A percentile compares a stretch with the other conserved stretches of the same genome.
These are phyloP conservation scores for Houttuynia cordata DNA, from an alignment of 164 flowering plant genomes.

Conservation along the genomic window DNA sequence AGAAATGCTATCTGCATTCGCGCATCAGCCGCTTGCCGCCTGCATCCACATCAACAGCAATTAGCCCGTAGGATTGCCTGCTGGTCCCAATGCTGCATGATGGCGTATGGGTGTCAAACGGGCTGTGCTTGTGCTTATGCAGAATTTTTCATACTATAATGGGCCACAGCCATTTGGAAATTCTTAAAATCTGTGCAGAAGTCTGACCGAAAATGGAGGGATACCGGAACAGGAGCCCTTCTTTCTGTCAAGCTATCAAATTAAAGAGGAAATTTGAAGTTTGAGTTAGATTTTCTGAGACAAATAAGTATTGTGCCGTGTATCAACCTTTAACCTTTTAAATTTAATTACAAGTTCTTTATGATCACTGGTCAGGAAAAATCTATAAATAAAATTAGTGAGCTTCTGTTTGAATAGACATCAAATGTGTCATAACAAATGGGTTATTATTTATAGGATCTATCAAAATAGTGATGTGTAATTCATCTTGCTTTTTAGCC, in stretches of 20 bases:
- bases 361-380: neutral
- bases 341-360: neutral
- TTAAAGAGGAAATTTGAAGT: conserved; percentile 36
- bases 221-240: conserved; percentile 73
- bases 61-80: too few relatives aligned
- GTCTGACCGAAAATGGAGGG: conserved; percentile 45
- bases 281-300: neutral
- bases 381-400: too few relatives aligned
- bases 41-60: too few relatives aligned
- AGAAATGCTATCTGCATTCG: too few relatives aligned
- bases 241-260: conserved; percentile 28
- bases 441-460: too few relatives aligned
- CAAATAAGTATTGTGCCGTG: neutral
- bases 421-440: too few relatives aligned
- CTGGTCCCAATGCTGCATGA: neutral
- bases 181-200: conserved; percentile 11
- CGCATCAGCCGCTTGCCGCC: too few relatives aligned
- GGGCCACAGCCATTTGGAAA: too few relatives aligned
- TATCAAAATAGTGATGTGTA: too few relatives aligned
- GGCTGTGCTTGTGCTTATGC: neutral
- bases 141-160: neutral
- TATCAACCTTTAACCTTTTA: too few relatives aligned
- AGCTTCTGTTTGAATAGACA: neutral
- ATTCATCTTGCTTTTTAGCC: too few relatives aligned
- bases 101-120: neutral